These are phyloP conservation scores for Yamadazyma jaroonii DNA, from an alignment of 1,139 yeast genomes.

Conservation along the genomic window DNA sequence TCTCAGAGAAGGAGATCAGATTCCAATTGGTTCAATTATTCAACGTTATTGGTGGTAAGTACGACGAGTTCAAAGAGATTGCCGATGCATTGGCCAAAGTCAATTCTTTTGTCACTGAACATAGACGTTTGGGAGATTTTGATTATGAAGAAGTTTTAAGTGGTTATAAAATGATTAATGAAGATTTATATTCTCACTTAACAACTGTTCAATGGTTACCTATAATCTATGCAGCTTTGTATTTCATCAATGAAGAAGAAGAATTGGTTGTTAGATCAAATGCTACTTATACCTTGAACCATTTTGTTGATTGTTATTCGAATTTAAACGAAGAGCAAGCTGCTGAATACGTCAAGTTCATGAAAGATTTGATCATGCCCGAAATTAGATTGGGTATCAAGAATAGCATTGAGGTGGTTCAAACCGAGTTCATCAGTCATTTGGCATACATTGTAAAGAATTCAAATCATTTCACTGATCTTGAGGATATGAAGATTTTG, in stretches of 20 bases:
- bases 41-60: slow-evolving; percentile 54
- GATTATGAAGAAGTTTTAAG: slow-evolving; percentile 75
- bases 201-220: slow-evolving; percentile 76
- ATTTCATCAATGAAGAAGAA: slow-evolving; percentile 69
- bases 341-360: slow-evolving; percentile 34
- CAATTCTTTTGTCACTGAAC: slow-evolving; percentile 57
- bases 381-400: slow-evolving; percentile 68
- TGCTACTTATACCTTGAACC: slow-evolving; percentile 62
- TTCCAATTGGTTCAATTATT: slow-evolving; percentile 59
- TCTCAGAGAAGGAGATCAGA: slow-evolving; percentile 61
- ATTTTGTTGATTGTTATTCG: slow-evolving; percentile 63
- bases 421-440: slow-evolving; percentile 67
- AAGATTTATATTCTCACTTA: slow-evolving; percentile 42
- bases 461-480: slow-evolving; percentile 48
- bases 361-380: slow-evolving; percentile 63
- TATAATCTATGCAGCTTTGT: slow-evolving; percentile 63
- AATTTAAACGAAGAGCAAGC: slow-evolving; percentile 33
- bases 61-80: slow-evolving; percentile 41
- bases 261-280: slow-evolving; percentile 82
- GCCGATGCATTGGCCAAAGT: slow-evolving; percentile 57
- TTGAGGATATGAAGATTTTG: slow-evolving; percentile 67
- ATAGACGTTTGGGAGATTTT: slow-evolving; percentile 62
- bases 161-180: slow-evolving; percentile 68
- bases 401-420: slow-evolving; percentile 57
- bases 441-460: slow-evolving; percentile 61